Evolutionary conservation across 139 green algal genomes (phyloP), one percentile per base, ranked within the genome.

Genomic region (Auxenochlorella pyrenoidosa): DNA sequence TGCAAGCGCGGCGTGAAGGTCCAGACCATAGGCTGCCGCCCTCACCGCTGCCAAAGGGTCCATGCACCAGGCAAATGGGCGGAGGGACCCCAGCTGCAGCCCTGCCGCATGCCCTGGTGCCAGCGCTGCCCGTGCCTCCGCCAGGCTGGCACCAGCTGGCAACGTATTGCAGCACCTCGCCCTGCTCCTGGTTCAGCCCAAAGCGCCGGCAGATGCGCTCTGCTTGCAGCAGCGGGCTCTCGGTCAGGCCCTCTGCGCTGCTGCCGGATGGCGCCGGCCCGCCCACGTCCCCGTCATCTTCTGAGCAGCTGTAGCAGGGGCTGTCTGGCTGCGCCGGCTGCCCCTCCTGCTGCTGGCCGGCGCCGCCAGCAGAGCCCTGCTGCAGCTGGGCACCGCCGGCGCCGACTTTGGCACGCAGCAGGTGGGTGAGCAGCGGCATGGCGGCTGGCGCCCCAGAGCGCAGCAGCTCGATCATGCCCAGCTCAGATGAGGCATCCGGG

Each of bases 31-130:
- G n/a, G n/a, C n/a, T n/a, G n/a, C n/a, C n/a, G n/a, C n/a, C n/a
- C 73, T 79, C 58, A 91, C 87, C 84, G 30, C 70, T 59, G 65
- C 93, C 94, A 86, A 96, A 95, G 21, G 93, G 92, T 0, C 96
- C 96, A 84, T 96, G 93, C 10, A 98, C 88, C 3, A 97, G 65
- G 85, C 94, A 97, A 0, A 98, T 63, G 2, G 91, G 91, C 30
- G 78, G 82, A 22, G 78, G 63, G 10, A 28, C 59, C 65, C 12
- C 36, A 82, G 44, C 77, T 41, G 24, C 79, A 30, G 59, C 59
- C 36, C 60, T 59, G 73, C 73, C 26, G 21, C 24, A 22, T 26
- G 36, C 59, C 24, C 73, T 59, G 24, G 41, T 41, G 30, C 43
- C 58, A 0, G 40, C 15, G 28, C 75, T 30, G 43, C 43, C 19